These are phyloP conservation scores for Onygenales sp. DNA, from an alignment of 2,329 filamentous ascomycete genomes.

Conservation along the genomic window DNA sequence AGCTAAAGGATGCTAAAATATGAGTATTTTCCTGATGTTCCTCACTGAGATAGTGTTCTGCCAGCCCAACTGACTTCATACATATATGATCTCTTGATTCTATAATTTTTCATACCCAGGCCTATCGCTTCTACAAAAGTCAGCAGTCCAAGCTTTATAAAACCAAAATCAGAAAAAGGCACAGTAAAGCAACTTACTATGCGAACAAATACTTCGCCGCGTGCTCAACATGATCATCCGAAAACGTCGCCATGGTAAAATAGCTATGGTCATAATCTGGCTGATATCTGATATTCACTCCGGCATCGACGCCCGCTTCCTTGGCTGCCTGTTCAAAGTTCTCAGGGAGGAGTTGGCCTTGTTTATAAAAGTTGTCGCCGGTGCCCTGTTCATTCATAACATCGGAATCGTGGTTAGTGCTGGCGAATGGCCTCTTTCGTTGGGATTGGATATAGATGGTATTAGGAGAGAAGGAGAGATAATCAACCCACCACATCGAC, in stretches of 20 bases:
- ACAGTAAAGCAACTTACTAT: conserved; percentile 36
- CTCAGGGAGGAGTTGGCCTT: conserved; percentile 84
- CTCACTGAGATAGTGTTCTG: too few species aligned
- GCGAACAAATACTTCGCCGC: conserved; percentile 73
- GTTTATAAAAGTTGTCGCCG: conserved; percentile 93
- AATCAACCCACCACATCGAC: conserved; percentile 69
- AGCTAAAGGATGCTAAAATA: too few species aligned
- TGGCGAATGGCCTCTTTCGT: neutral
- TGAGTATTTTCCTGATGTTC: too few species aligned
- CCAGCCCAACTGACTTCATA: too few species aligned
- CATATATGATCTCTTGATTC: too few species aligned
- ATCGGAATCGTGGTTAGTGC: neutral
- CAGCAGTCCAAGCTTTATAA: conserved; percentile 9
- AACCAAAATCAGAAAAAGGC: conserved; percentile 7
- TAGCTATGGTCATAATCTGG: conserved; percentile 94
- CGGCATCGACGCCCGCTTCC: conserved; percentile 59
- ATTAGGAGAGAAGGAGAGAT: neutral
- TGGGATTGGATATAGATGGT: neutral
- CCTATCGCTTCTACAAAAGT: conserved; percentile 16
- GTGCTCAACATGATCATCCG: conserved; percentile 82
- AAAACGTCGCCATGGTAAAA: conserved; percentile 88
- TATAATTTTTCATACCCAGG: too few species aligned
- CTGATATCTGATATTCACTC: conserved; percentile 73
- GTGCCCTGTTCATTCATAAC: conserved; percentile 53
- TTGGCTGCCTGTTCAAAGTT: conserved; percentile 76